These are phyloP conservation scores for Aspergillus terreus DNA, from an alignment of 2,329 filamentous ascomycete species.

Conservation along the genomic window DNA sequence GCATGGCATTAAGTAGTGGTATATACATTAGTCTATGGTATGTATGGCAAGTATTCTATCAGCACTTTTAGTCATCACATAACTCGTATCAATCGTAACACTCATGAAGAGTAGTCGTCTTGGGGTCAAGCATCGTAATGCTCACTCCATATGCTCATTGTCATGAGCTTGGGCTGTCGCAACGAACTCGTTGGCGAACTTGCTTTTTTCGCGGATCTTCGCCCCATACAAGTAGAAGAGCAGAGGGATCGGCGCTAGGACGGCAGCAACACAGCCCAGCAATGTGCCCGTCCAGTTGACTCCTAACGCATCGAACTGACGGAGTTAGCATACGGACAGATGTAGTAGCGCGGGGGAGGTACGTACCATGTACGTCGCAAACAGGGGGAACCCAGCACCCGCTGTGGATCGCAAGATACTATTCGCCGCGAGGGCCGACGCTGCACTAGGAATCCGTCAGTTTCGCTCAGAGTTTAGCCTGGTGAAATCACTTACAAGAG, in stretches of 20 bases:
- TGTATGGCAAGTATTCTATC: too few species aligned
- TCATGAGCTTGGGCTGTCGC: constrained; percentile 12
- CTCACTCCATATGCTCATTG: constrained; percentile 4
- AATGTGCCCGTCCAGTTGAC: constrained; percentile 2
- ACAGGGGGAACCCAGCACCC: constrained; percentile 35
- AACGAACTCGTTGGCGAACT: constrained; percentile 18
- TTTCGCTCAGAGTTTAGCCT: neutral
- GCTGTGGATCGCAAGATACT: constrained; percentile 44
- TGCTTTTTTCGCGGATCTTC: neutral
- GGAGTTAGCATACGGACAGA: neutral
- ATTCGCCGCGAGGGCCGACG: constrained; percentile 54
- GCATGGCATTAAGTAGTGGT: too few species aligned
- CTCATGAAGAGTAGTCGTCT: neutral
- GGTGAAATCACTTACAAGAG: constrained; percentile 31
- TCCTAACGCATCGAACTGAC: constrained; percentile 1
- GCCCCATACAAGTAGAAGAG: constrained; percentile 1
- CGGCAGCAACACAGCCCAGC: neutral
- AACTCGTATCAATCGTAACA: neutral
- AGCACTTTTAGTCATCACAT: too few species aligned
- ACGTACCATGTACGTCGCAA: constrained; percentile 11
- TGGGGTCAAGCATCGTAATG: neutral
- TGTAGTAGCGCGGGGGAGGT: too few species aligned
- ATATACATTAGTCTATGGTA: too few species aligned
- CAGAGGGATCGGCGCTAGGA: neutral
- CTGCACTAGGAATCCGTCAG: constrained; percentile 31